Evolutionary conservation across 345 rosid species (phyloP).

Genomic region (Odontarrhena argentea): DNA sequence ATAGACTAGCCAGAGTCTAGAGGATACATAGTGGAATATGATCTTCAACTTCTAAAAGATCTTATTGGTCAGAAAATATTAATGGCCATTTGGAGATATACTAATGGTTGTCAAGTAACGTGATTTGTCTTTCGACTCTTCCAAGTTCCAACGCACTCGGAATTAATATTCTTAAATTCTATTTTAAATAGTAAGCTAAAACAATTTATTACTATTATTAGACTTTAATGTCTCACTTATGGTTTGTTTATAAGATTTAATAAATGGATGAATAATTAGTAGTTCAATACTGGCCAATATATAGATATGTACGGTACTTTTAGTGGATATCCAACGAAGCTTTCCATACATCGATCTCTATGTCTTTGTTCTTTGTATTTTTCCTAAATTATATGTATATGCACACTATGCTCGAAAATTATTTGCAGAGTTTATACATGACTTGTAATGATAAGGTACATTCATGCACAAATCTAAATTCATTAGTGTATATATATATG

Average conservation of each 20-base stretch:
- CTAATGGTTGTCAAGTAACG: constrained; percentile 34
- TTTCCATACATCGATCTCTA: constrained; percentile 18
- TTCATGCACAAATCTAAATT: not conserved
- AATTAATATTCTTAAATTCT: constrained; percentile 11
- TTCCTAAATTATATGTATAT: not conserved
- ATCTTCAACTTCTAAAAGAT: constrained; percentile 28
- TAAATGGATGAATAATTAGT: not conserved
- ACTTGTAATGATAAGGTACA: constrained; percentile 5
- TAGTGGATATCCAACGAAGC: constrained; percentile 38
- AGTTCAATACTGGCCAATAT: constrained; percentile 20
- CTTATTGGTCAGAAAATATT: constrained; percentile 32
- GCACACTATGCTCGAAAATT: not conserved
- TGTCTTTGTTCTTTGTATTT: constrained; percentile 22
- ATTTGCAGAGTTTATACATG: constrained; percentile 4
- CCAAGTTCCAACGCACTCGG: constrained; percentile 37
- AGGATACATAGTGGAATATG: constrained; percentile 19
- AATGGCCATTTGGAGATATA: constrained; percentile 32
- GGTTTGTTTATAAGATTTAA: constrained; percentile 11
- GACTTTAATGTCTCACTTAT: constrained; percentile 2
- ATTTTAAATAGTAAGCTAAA: constrained; percentile 5
- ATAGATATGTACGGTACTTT: not conserved
- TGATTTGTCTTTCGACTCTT: constrained; percentile 31
- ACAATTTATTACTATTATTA: constrained; percentile 18
- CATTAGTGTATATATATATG: not conserved
- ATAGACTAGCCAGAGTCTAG: constrained; percentile 6